Percentiles rank a stretch among this genome's conserved stretches.
Evolutionary conservation across 2,329 filamentous ascomycete species (phyloP).

Genomic region (Fusarium incarnatum): DNA sequence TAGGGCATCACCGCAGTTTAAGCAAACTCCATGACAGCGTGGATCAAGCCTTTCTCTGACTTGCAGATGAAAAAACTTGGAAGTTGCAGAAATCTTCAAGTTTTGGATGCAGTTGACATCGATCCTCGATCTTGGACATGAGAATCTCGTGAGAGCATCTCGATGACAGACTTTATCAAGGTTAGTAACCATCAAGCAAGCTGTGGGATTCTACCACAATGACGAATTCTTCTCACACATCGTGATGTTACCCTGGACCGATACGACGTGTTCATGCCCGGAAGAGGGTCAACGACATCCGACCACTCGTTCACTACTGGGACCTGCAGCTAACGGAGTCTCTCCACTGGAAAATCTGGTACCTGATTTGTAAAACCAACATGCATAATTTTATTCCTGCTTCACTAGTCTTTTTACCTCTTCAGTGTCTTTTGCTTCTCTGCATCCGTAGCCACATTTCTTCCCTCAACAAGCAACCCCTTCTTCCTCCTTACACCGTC

Average conservation of each 20-base stretch:
- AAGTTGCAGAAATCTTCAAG: conserved; percentile 6
- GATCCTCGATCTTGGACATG: neutral
- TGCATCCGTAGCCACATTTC: conserved; percentile 82
- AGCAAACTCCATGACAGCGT: conserved; percentile 18
- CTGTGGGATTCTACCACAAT: neutral
- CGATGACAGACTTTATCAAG: conserved; percentile 6
- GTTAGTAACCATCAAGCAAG: neutral
- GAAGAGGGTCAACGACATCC: neutral
- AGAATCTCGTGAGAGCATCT: neutral
- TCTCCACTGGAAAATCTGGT: neutral
- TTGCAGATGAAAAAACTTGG: conserved; percentile 21
- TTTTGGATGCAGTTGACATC: neutral
- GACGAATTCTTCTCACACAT: neutral
- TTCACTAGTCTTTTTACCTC: conserved; percentile 54
- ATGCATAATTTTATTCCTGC: conserved; percentile 24
- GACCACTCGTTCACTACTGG: neutral
- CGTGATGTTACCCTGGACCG: neutral
- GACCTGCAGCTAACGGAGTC: conserved; percentile 1
- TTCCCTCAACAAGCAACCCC: conserved; percentile 84
- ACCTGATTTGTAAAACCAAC: conserved; percentile 3
- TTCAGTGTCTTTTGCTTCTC: conserved; percentile 88
- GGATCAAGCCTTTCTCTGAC: conserved; percentile 6
- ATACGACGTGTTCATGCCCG: neutral
- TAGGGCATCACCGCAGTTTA: neutral
- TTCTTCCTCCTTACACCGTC: conserved; percentile 88